Base-by-base conservation (phyloP, 495 filamentous ascomycete genomes). In the Umbilicaria muhlenbergii region DNA sequence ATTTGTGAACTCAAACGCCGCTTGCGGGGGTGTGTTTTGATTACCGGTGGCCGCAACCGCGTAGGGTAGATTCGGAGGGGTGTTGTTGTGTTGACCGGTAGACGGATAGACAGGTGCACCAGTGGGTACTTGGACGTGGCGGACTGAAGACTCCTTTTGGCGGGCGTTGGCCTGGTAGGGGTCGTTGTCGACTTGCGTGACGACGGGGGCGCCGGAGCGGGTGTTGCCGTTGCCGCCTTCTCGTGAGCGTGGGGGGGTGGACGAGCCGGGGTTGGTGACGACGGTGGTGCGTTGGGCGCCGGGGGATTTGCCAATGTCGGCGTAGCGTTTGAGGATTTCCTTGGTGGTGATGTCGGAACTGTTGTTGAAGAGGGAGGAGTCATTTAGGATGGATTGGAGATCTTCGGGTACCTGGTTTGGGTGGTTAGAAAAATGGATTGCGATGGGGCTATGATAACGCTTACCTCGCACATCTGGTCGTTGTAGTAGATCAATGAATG, bases 391-490 rank as follows among this genome's bases (percentile, higher is more conserved):
- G 15, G 80, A 78, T 55, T 87, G 76, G 31, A 98, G 61, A 54
- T 96, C 88, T 61, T 88, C 86, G 5, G 91, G 91, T 38, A 98
- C 86, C 91, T 95, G 53, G 41, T 15, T 33, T 19, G 38, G 34
- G 38, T 34, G n/a, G 45, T 40, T 44, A 50, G 42, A 67, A 64
- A 55, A 34, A 16, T 24, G 4, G 6, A 2, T 32, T 17, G 18
- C 39, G 33, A 15, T 11, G 6, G 37, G 11, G 1, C 41, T 32
- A 41, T 18, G 19, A 13, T 14, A 24, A 36, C 39, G 74, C 83
- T 64, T 70, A 94, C 91, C 71, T 94, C 80, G 59, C 85, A 94
- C 84, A 99, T 94, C 54, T 80, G 74, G 55, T 95, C 91, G 48
- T 95, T 96, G 58, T 78, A 91, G 44, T 84, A 75, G 51, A 99